Evolutionary conservation across 192 early-diverging fungal species (phyloP).

Genomic region (Podila epigama): DNA sequence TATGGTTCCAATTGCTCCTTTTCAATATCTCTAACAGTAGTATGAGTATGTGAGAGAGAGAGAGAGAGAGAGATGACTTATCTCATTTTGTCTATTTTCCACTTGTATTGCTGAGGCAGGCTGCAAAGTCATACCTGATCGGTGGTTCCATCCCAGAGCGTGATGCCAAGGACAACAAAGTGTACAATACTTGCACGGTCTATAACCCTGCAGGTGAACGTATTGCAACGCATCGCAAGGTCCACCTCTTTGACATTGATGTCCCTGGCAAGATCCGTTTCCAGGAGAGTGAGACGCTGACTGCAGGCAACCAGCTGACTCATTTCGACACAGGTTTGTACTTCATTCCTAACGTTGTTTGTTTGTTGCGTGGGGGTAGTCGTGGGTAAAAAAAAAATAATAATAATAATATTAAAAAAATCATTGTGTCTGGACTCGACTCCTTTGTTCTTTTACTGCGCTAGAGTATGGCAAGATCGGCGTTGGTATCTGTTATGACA

Average conservation of each 20-base stretch:
- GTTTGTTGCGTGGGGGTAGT: constrained; percentile 6
- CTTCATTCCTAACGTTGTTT: not conserved
- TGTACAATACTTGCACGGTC: constrained; percentile 87
- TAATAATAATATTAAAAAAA: no score
- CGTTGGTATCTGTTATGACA: constrained; percentile 97
- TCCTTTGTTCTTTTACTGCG: not conserved
- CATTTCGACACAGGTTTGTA: constrained; percentile 73
- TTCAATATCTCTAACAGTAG: no score
- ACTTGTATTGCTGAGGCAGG: constrained; percentile 31
- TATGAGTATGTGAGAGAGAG: no score
- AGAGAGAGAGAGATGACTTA: no score
- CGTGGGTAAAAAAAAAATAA: no score
- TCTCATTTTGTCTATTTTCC: no score
- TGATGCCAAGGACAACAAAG: constrained; percentile 54
- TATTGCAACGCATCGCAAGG: constrained; percentile 76
- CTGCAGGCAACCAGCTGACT: constrained; percentile 78
- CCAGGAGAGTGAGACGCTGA: constrained; percentile 86
- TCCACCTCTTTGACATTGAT: constrained; percentile 97
- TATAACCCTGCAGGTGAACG: constrained; percentile 72
- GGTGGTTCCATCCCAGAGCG: constrained; percentile 93
- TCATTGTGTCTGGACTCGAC: not conserved
- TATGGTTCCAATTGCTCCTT: no score
- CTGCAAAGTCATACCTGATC: constrained; percentile 86
- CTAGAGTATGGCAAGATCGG: constrained; percentile 85
- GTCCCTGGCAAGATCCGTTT: constrained; percentile 93